phyloP scores from a whole-genome alignment of 805 yeast species.

The Spathaspora girioi region DNA sequence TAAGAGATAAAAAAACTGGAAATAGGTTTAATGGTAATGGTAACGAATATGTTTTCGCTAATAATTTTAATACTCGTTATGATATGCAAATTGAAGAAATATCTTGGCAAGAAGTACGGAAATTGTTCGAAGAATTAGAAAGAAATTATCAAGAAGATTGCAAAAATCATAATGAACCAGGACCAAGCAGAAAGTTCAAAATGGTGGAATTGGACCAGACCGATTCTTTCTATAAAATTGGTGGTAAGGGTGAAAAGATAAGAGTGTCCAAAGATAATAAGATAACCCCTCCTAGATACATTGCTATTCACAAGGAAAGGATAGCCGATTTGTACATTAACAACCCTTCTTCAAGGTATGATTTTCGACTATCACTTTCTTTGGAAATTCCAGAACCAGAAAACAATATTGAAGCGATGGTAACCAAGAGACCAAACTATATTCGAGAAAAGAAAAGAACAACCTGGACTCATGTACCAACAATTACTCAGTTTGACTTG shows the following conservation, averaged over 20 bases:
- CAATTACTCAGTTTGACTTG: conserved; percentile 69
- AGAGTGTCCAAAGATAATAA: conserved; percentile 62
- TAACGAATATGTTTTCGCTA: conserved; percentile 62
- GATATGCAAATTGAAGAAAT: conserved; percentile 64
- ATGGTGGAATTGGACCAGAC: conserved; percentile 58
- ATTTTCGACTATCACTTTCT: conserved; percentile 70
- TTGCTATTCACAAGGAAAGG: conserved; percentile 69
- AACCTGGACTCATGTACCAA: conserved; percentile 69
- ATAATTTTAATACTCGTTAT: conserved; percentile 52
- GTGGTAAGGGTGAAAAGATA: conserved; percentile 58
- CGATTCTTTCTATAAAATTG: conserved; percentile 61
- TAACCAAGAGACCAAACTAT: conserved; percentile 49
- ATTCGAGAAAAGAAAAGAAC: conserved; percentile 70
- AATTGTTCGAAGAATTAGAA: conserved; percentile 53
- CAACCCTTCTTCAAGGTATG: conserved; percentile 75
- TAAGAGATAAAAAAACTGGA: conserved; percentile 61
- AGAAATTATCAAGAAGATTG: conserved; percentile 43
- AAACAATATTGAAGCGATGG: conserved; percentile 49
- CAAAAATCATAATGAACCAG: conserved; percentile 11
- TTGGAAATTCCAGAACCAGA: conserved; percentile 72
- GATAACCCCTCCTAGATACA: conserved; percentile 62
- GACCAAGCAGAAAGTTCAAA: conserved; percentile 50
- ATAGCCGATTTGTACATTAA: conserved; percentile 66
- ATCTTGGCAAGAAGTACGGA: conserved; percentile 55
- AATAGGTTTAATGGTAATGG: conserved; percentile 61